Evolutionary conservation across 306 rosid genomes (phyloP).

Genomic region (Begonia loranthoides): DNA sequence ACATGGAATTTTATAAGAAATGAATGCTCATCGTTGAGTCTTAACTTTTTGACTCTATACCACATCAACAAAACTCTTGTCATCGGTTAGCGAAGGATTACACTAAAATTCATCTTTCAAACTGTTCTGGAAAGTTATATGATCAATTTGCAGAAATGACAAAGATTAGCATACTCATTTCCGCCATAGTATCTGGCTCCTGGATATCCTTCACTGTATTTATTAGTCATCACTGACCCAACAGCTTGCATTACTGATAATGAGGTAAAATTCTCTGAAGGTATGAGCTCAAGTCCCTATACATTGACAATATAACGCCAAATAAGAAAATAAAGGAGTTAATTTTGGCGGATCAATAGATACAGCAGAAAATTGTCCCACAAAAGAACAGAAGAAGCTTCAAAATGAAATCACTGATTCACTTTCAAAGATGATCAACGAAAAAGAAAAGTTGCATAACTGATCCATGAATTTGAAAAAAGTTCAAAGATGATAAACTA

Average conservation of each 20-base stretch:
- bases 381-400: too few species aligned
- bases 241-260: conserved; percentile 87
- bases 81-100: neutral
- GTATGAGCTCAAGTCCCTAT: conserved; percentile 75
- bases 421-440: too few species aligned
- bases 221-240: conserved; percentile 91
- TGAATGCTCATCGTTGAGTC: too few species aligned
- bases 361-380: too few species aligned
- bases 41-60: neutral
- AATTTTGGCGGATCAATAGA: too few species aligned
- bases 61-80: neutral
- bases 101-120: neutral
- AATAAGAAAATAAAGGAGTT: neutral
- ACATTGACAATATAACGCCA: conserved; percentile 5
- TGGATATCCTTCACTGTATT: conserved; percentile 87
- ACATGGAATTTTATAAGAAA: too few species aligned
- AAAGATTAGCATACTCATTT: conserved; percentile 55
- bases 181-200: conserved; percentile 98
- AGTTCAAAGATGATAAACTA: too few species aligned
- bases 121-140: neutral
- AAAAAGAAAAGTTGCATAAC: too few species aligned
- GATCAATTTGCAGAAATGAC: neutral
- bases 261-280: conserved; percentile 85
- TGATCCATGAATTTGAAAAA: too few species aligned
- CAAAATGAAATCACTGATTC: too few species aligned